Base-by-base conservation (phyloP, 345 rosid genomes). In the Salix brachista region DNA sequence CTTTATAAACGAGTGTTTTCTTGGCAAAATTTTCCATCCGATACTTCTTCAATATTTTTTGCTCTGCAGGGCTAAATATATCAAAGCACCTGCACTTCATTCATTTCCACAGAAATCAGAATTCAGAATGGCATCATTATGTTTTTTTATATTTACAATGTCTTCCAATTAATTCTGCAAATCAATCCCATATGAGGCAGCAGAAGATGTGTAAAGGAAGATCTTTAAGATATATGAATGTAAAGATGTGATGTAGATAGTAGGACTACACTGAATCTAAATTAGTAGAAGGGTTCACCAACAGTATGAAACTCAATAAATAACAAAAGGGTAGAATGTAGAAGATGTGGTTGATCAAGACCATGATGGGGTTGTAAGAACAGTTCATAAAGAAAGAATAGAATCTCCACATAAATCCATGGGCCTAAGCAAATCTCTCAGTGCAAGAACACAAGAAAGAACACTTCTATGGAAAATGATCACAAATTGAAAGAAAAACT, bases 21-120 rank as follows among this genome's bases (percentile, higher is more conserved):
- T 84, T 78, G 0, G 96, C 95, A 86, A 96, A 96, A 78, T 94
- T 94, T 82, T 89, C 91, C 84, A 90, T 73, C 23, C 98, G 94
- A 74, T 96, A 94, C 83, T 94, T 90, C 85, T 77, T 83, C 82
- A 96, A 83, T 85, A 88, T 85, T 67, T 79, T 82, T 79, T 94
- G 97, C 87, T 96, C 94, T 65, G 84, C 79, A 2, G 92, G 87
- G 78, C 75, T 87, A 81, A 94, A 96, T 84, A 94, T 96, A 81
- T 96, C 98, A 69, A 90, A 90, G 85, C 99, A 96, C 90, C 97
- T 96, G 87, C 23, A 80, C 67, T 56, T 46, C 66, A 79, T 70
- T 60, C 70, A 77, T 37, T 34, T 39, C 52, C 48, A 17, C 26
- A 9, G 50, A 34, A 50, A 65, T 72, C 41, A 74, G 56, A 28